Evolutionary conservation across 2,329 filamentous ascomycete genomes (phyloP).

Genomic region (Corinectria fuckeliana): DNA sequence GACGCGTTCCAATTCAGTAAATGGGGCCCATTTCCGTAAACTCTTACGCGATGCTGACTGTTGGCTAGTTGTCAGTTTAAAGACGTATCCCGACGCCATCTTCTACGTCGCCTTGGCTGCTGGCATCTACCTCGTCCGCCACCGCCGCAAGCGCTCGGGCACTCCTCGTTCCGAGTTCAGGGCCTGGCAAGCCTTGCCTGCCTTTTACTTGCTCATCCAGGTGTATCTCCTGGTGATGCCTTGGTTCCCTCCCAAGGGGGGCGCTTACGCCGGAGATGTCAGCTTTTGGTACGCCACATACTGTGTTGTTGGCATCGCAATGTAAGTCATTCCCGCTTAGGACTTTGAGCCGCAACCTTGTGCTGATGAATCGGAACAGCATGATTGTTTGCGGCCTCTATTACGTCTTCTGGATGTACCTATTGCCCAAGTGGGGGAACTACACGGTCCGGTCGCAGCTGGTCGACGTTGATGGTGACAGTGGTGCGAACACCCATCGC

Average conservation of each 20-base stretch:
- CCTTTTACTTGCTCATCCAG: conserved; percentile 66
- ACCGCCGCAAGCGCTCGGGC: conserved; percentile 57
- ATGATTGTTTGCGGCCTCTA: conserved; percentile 61
- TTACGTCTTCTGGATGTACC: conserved; percentile 64
- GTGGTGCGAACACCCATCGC: conserved; percentile 51
- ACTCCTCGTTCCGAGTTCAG: conserved; percentile 59
- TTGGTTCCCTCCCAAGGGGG: conserved; percentile 71
- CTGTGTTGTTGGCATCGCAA: conserved; percentile 66
- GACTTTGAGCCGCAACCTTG: rapidly evolving
- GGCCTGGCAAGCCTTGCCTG: conserved; percentile 63
- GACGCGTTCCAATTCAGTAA: conserved; percentile 69
- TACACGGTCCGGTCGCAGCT: conserved; percentile 65
- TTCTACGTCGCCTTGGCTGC: conserved; percentile 64
- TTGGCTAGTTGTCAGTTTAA: conserved; percentile 61
- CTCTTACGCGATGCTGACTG: conserved; percentile 31
- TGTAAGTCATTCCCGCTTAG: conserved; percentile 54
- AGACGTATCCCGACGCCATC: conserved; percentile 62
- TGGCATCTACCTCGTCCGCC: conserved; percentile 65
- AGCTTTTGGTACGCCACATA: conserved; percentile 80
- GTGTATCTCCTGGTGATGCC: conserved; percentile 71
- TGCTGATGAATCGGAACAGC: conserved; percentile 38
- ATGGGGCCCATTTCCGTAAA: background rate
- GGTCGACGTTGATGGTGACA: conserved; percentile 49
- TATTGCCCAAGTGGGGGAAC: conserved; percentile 58
- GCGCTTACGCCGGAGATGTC: conserved; percentile 66